Evolutionary conservation across 1,284 basidiomycete genomes (phyloP), one percentile per base, ranked within the genome.

Genomic region (Rhodotorula glutinis): DNA sequence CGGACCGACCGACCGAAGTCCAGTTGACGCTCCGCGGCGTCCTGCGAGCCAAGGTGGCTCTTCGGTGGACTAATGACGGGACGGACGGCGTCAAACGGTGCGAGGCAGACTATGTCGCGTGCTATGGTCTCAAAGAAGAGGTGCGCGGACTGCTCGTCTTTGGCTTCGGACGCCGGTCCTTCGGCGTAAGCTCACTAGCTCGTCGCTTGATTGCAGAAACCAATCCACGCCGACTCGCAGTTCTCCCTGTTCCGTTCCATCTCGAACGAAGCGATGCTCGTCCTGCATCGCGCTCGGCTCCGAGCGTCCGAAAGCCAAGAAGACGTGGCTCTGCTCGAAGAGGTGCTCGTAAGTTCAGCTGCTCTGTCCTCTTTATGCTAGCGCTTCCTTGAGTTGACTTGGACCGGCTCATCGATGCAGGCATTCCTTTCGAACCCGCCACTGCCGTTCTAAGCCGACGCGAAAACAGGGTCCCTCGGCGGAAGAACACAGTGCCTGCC

Each of bases 401-500:
- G 8, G 8, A 16, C 17, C 43, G 43, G 7, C 43, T 44, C 9
- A 44, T 16, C 19, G 19, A 7, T 10, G 29, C 65, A 71, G 70
- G 57, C 64, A 1, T 68, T 69, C 49, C 17, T 69, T 10, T 53
- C 64, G 2, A 44, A 63, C 23, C 70, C 70, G 14, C 70, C 70
- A 1, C 47, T 69, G 29, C 70, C 70, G 11, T 71, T 66, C 46
- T 66, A 44, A 61, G n/a, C 2, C 25, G 19, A 1, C 25, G 14
- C 7, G 25, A 3, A 38, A 5, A 11, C 5, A n/a, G n/a, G n/a
- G n/a, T n/a, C n/a, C n/a, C n/a, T n/a, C n/a, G n/a, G n/a, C n/a
- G n/a, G n/a, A n/a, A n/a, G n/a, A n/a, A n/a, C n/a, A n/a, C n/a
- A n/a, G n/a, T n/a, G n/a, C n/a, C n/a, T n/a, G n/a, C 33, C 33